A percentile compares a stretch with the other conserved stretches of the same genome.
Conservation (phyloP, 2,329 filamentous ascomycete genomes). For the Colletotrichum neosansevieriae region DNA sequence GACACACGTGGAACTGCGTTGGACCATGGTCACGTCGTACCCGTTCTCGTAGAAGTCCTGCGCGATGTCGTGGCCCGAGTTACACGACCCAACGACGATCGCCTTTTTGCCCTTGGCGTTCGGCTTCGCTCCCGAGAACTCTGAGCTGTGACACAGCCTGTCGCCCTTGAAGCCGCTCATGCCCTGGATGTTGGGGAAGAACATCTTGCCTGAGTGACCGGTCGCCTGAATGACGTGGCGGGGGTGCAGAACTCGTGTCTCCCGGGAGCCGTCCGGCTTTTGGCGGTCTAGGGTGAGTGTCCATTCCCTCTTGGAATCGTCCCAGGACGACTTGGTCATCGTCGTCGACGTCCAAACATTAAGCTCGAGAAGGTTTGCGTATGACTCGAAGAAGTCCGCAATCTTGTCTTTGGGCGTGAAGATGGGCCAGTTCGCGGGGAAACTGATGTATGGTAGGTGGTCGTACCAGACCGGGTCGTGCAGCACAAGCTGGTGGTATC, state of each 20-base stretch:
- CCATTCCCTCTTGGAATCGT: conserved; percentile 64
- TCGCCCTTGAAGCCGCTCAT: conserved; percentile 67
- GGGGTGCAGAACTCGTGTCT: conserved; percentile 69
- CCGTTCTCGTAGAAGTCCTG: conserved; percentile 77
- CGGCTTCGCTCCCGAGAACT: conserved; percentile 65
- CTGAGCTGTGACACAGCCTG: conserved; percentile 67
- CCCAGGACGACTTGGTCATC: conserved; percentile 59
- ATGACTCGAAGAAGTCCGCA: conserved; percentile 72
- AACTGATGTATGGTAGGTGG: conserved; percentile 70
- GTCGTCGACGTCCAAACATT: conserved; percentile 71
- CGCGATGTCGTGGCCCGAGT: conserved; percentile 77
- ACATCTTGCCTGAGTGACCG: conserved; percentile 75
- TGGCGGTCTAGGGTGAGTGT: conserved; percentile 64
- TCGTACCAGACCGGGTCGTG: conserved; percentile 73
- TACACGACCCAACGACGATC: conserved; percentile 76
- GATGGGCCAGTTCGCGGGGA: conserved; percentile 72
- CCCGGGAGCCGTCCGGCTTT: conserved; percentile 55
- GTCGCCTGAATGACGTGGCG: conserved; percentile 76
- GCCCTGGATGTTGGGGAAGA: conserved; percentile 65
- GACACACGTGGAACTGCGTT: conserved; percentile 75
- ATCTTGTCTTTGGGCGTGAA: conserved; percentile 78
- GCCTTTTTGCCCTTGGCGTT: conserved; percentile 67
- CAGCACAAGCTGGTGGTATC: conserved; percentile 68
- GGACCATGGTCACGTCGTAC: conserved; percentile 76
- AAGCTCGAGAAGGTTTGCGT: conserved; percentile 71